A percentile compares a stretch with the other conserved stretches of the same genome.
These are phyloP conservation scores for Gyrodon lividus DNA, from an alignment of 768 basidiomycete genomes.

Conservation along the genomic window DNA sequence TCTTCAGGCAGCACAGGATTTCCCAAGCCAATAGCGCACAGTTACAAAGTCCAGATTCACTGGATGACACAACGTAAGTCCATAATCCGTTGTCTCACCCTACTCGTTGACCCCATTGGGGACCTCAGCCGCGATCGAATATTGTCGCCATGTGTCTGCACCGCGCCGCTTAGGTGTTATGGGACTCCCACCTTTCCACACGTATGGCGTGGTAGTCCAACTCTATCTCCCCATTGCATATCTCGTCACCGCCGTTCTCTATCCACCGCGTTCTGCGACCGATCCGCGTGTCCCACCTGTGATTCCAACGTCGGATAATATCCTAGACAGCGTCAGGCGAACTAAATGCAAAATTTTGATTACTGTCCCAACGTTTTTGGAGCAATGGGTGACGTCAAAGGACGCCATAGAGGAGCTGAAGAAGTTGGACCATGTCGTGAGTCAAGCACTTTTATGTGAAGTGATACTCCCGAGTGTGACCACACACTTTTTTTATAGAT, in stretches of 20 bases:
- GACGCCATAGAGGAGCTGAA: slow-evolving; percentile 11
- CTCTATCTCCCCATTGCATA: slow-evolving; percentile 32
- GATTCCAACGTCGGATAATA: slow-evolving; percentile 15
- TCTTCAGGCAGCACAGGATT: slow-evolving; percentile 51
- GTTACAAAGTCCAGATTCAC: slow-evolving; percentile 32
- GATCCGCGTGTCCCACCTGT: slow-evolving; percentile 9
- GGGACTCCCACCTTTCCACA: slow-evolving; percentile 41
- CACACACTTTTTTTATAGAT: not conserved
- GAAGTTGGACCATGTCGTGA: slow-evolving; percentile 8
- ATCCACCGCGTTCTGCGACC: slow-evolving; percentile 25
- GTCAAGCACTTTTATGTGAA: not conserved
- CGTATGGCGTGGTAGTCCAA: slow-evolving; percentile 33
- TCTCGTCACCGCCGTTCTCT: slow-evolving; percentile 27
- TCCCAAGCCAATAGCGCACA: slow-evolving; percentile 45
- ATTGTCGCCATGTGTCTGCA: slow-evolving; percentile 1
- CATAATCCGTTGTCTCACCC: not conserved
- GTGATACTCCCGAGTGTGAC: not conserved
- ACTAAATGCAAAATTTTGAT: slow-evolving; percentile 12
- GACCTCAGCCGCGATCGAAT: slow-evolving; percentile 3
- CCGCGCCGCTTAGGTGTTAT: slow-evolving; percentile 26
- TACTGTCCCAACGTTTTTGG: slow-evolving; percentile 18
- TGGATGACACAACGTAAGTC: slow-evolving; percentile 38
- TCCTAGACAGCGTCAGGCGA: slow-evolving; percentile 11
- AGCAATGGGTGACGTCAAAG: slow-evolving; percentile 15
- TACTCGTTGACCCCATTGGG: not conserved